Evolutionary conservation across 2,329 filamentous ascomycete species (phyloP), one percentile per base, ranked within the genome.

Genomic region (Hansfordia pulvinata): DNA sequence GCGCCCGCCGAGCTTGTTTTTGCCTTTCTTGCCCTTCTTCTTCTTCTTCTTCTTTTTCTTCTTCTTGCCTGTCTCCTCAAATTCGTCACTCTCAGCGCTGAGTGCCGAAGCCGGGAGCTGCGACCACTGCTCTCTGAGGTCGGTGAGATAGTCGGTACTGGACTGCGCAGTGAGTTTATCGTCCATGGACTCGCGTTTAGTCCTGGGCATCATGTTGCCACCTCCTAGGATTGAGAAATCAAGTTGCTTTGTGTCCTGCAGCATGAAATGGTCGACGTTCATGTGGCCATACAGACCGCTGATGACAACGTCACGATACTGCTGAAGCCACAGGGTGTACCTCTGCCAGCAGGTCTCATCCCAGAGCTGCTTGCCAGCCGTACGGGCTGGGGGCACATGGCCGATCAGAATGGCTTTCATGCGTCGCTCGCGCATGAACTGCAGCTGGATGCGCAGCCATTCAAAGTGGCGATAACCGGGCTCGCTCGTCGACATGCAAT

Each of bases 291-390:
- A 98, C 5, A 93, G 46, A 15, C 73, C 74, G 9, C 70, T 74
- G 12, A 86, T 65, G 12, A 98, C 65, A 19, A 98, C 77, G 49
- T 98, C 90, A 18, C 90, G 79, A 51, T 85, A 98, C 49, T 92
- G 84, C 39, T 74, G 69, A 43, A 88, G 58, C 84, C 86, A 96
- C 4, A 96, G 58, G 0, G 84, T 80, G 52, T 93, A 98, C 49
- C 93, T 94, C 49, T 94, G 88, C 86, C 88, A 98, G 56, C 90
- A 98, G 0, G 81, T 85, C 60, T 96, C 88, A 38, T 94, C 85
- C 90, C 90, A 98, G 34, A 73, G 75, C 43, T 73, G 69, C 60
- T 96, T 96, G 53, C 74, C 78, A 19, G 73, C 66, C 2, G 86
- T 90, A 34, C 86, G 67, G 1, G 86, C 88, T 1, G 90, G 90